A percentile compares a stretch with the other conserved stretches of the same genome.
These are phyloP conservation scores for Onygena corvina DNA, from an alignment of 2,329 filamentous ascomycete species.

Conservation along the genomic window DNA sequence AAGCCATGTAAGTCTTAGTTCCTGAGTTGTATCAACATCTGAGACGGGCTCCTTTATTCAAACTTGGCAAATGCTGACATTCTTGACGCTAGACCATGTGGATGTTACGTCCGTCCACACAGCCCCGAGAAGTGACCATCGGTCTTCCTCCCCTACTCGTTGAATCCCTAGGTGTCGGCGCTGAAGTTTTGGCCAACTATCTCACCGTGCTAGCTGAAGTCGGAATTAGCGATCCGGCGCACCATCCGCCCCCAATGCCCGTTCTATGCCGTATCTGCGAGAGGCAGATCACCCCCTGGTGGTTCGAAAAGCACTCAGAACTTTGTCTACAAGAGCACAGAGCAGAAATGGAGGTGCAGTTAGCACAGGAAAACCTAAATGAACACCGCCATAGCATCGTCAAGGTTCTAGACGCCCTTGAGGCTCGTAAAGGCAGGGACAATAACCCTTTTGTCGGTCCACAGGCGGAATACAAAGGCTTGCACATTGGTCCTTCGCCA, in stretches of 20 bases:
- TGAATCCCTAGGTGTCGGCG: conserved; percentile 84
- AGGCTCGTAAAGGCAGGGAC: conserved; percentile 51
- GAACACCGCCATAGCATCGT: conserved; percentile 93
- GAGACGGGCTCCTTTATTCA: neutral
- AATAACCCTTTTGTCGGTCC: conserved; percentile 33
- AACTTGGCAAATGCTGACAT: neutral
- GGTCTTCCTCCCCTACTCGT: conserved; percentile 82
- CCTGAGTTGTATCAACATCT: no score
- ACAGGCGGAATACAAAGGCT: conserved; percentile 72
- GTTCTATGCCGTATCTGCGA: conserved; percentile 95
- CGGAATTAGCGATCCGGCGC: conserved; percentile 59
- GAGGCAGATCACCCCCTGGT: conserved; percentile 93
- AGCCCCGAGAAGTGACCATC: conserved; percentile 86
- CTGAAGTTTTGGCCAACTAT: conserved; percentile 87
- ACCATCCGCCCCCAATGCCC: conserved; percentile 67
- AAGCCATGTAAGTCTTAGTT: conserved; percentile 70
- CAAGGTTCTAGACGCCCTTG: conserved; percentile 82
- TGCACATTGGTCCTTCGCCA: conserved; percentile 63
- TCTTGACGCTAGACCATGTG: conserved; percentile 72
- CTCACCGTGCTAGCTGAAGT: conserved; percentile 79
- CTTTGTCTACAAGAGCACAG: conserved; percentile 90
- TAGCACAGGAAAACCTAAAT: conserved; percentile 80
- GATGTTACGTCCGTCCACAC: conserved; percentile 91
- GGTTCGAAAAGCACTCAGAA: conserved; percentile 99
- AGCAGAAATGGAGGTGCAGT: conserved; percentile 94